These are phyloP conservation scores for Leishmania major DNA, from an alignment of 208 protist species.

Conservation along the genomic window DNA sequence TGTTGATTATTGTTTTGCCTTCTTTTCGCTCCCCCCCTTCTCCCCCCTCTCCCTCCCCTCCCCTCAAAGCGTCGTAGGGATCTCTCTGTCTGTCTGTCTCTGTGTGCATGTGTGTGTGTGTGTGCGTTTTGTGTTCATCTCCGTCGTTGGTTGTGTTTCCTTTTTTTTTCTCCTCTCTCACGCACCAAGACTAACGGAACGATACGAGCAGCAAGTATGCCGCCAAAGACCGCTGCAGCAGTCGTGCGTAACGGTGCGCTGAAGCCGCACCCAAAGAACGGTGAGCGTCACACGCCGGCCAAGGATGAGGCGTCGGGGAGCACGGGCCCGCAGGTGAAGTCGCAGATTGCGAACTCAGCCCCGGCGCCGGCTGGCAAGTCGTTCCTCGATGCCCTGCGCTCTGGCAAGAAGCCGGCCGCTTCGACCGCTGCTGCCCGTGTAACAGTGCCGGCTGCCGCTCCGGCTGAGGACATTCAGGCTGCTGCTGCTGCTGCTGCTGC, in stretches of 20 bases:
- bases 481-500: constrained; percentile 5
- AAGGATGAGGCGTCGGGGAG: constrained; percentile 40
- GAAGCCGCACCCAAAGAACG: constrained; percentile 27
- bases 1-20: constrained; percentile 2
- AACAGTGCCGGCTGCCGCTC: constrained; percentile 2
- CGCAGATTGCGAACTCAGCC: constrained; percentile 61
- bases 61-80: neutral
- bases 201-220: constrained; percentile 32
- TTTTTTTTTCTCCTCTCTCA: neutral
- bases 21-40: neutral
- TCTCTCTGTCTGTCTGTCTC: neutral
- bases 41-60: neutral
- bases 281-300: constrained; percentile 17
- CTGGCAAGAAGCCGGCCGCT: constrained; percentile 26
- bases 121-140: neutral
- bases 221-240: constrained; percentile 27
- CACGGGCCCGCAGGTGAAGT: constrained; percentile 55
- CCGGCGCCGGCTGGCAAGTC: constrained; percentile 57
- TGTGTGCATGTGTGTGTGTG: neutral
- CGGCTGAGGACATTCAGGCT: constrained; percentile 10
- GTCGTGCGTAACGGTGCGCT: constrained; percentile 29
- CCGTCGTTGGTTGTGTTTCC: neutral
- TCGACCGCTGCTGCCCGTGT: neutral
- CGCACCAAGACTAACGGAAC: constrained; percentile 21
- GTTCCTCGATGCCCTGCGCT: constrained; percentile 71